Evolutionary conservation across 2,329 filamentous ascomycete species (phyloP).

Genomic region (Plectosphaerella sp.): DNA sequence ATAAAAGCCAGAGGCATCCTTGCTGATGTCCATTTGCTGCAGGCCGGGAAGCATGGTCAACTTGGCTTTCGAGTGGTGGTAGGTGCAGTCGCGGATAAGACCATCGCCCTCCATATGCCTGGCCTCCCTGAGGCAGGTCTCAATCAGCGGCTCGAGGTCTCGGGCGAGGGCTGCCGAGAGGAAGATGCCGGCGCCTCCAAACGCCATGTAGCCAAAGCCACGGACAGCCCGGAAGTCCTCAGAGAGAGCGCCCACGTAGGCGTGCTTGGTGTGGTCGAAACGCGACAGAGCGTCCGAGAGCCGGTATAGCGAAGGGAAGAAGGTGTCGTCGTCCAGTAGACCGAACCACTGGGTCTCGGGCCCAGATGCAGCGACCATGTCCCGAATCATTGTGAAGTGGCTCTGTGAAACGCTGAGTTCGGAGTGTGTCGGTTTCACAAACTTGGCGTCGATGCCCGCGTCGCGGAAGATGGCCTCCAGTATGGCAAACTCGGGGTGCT

Average conservation of each 20-base stretch:
- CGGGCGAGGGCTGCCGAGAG: constrained; percentile 47
- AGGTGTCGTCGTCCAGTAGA: constrained; percentile 60
- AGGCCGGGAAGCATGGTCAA: constrained; percentile 52
- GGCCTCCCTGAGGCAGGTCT: constrained; percentile 41
- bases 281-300: constrained; percentile 41
- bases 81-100: constrained; percentile 53
- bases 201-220: constrained; percentile 54
- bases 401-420: constrained; percentile 43
- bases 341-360: constrained; percentile 48
- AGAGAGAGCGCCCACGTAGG: constrained; percentile 54
- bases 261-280: constrained; percentile 42
- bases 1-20: constrained; percentile 55
- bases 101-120: constrained; percentile 44
- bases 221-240: constrained; percentile 49
- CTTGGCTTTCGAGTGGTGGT: constrained; percentile 45
- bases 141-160: constrained; percentile 40
- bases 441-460: constrained; percentile 26
- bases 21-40: constrained; percentile 52
- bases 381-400: constrained; percentile 51
- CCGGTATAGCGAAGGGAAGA: constrained; percentile 51
- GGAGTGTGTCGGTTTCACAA: constrained; percentile 26
- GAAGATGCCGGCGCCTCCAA: constrained; percentile 57
- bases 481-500: constrained; percentile 20
- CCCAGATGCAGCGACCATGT: constrained; percentile 39
- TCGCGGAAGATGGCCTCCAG: constrained; percentile 22